phyloP scores from a whole-genome alignment of 805 yeast genomes.

The Priceomyces fermenticarens region DNA sequence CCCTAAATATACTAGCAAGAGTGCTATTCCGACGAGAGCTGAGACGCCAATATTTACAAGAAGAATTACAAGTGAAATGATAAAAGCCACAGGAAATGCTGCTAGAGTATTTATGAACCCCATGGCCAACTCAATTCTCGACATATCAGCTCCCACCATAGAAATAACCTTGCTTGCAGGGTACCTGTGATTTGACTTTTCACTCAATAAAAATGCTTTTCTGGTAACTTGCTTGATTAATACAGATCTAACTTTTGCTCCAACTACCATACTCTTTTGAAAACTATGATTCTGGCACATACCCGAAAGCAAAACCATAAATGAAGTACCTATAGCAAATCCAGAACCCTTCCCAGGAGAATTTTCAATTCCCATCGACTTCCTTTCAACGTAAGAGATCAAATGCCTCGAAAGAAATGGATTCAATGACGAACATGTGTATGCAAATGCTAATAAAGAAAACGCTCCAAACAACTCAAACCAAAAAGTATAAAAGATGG shows the following conservation, averaged over 20 bases:
- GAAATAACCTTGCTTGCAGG: conserved; percentile 13
- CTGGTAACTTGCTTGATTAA: conserved; percentile 11
- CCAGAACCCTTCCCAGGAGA: conserved; percentile 58
- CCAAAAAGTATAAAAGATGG: conserved; percentile 45
- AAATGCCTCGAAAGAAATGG: conserved; percentile 62
- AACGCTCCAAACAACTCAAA: conserved; percentile 34
- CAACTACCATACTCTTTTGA: conserved; percentile 10
- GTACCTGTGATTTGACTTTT: conserved; percentile 9
- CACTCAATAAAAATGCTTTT: conserved; percentile 13
- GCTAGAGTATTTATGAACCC: conserved; percentile 9
- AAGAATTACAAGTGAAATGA: conserved; percentile 12
- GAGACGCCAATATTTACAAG: conserved; percentile 14
- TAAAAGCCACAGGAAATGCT: conserved; percentile 10
- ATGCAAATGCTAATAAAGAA: conserved; percentile 36
- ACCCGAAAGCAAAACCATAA: conserved; percentile 33
- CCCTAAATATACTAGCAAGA: conserved; percentile 10
- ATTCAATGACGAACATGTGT: conserved; percentile 45
- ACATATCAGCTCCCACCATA: conserved; percentile 13
- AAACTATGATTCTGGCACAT: conserved; percentile 10
- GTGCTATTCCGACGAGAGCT: conserved; percentile 14
- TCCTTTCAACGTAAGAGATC: conserved; percentile 47
- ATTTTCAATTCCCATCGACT: conserved; percentile 35
- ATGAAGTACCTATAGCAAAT: conserved; percentile 63
- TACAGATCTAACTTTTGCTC: conserved; percentile 10
- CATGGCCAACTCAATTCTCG: conserved; percentile 13